phyloP scores from a whole-genome alignment of 345 rosid genomes.

The thale cress (Arabidopsis thaliana) region TAIR10.1 NC_003076.8:7145001-7145500 shows the following conservation, averaged over 20 bases:
- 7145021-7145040: not conserved
- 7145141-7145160: constrained; percentile 67
- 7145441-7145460: constrained; percentile 77
- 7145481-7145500: constrained; percentile 98
- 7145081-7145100: constrained; percentile 70
- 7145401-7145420: constrained; percentile 45
- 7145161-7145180: constrained; percentile 63
- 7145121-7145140: constrained; percentile 77
- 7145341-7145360: constrained; percentile 75
- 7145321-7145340: constrained; percentile 82
- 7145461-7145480: constrained; percentile 88
- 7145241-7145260: constrained; percentile 72
- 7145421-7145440: constrained; percentile 62
- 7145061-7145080: constrained; percentile 72
- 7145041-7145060: constrained; percentile 40
- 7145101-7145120: constrained; percentile 58
- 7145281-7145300: constrained; percentile 86
- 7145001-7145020: constrained; percentile 23
- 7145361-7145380: constrained; percentile 93
- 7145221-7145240: constrained; percentile 68
- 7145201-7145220: constrained; percentile 81
- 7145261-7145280: constrained; percentile 87
- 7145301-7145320: constrained; percentile 87
- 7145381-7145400: constrained; percentile 57
- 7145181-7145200: constrained; percentile 70